Evolutionary conservation across 192 early-diverging fungal species (phyloP).

Genomic region (Chytriomyces hyalinus): DNA sequence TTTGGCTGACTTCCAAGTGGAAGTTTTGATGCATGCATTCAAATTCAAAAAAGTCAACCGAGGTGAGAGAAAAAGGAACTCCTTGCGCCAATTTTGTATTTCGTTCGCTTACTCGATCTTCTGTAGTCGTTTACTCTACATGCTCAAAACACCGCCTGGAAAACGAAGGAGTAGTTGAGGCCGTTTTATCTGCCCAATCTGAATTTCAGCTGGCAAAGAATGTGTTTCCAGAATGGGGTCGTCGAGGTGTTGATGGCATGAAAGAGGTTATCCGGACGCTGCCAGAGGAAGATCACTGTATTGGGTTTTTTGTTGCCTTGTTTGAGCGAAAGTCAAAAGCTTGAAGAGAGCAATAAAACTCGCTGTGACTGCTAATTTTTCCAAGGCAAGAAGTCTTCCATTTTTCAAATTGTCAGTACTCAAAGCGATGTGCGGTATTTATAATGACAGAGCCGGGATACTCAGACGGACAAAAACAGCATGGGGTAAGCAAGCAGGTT

Average conservation of each 20-base stretch:
- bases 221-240: slow-evolving; percentile 79
- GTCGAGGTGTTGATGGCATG: slow-evolving; percentile 70
- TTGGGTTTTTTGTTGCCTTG: slow-evolving; percentile 97
- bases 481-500: neutral
- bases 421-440: no score
- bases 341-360: neutral
- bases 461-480: no score
- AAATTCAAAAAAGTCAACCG: slow-evolving; percentile 79
- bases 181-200: slow-evolving; percentile 60
- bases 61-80: neutral
- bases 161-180: slow-evolving; percentile 92
- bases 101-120: neutral
- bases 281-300: slow-evolving; percentile 81
- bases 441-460: no score
- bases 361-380: no score
- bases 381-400: no score
- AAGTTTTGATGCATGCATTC: slow-evolving; percentile 79
- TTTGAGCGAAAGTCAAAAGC: slow-evolving; percentile 61
- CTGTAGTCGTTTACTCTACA: slow-evolving; percentile 86
- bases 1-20: slow-evolving; percentile 86
- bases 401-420: no score
- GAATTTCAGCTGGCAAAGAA: slow-evolving; percentile 64
- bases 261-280: slow-evolving; percentile 72
- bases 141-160: slow-evolving; percentile 92
- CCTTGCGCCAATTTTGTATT: neutral